Conservation (phyloP, 805 yeast genomes). For the Starmerella kuoi region DNA sequence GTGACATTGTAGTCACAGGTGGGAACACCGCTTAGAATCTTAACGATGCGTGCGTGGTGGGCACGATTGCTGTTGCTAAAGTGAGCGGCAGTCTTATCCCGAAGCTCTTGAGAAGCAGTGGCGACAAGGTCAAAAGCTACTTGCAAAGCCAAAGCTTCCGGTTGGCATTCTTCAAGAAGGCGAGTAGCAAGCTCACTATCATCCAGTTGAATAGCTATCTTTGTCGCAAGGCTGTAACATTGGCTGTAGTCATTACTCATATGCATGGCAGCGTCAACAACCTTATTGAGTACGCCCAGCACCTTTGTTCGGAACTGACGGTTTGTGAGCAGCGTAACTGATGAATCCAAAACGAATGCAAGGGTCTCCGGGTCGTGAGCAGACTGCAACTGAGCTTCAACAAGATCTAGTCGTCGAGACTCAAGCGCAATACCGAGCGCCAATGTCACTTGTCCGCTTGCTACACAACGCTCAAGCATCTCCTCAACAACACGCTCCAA, state of each 20-base stretch:
- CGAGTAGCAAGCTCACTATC: slow-evolving; percentile 58
- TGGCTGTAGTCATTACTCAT: slow-evolving; percentile 37
- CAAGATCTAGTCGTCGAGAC: slow-evolving; percentile 72
- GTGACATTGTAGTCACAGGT: slow-evolving; percentile 87
- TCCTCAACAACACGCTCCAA: slow-evolving; percentile 63
- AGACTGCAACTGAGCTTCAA: slow-evolving; percentile 41
- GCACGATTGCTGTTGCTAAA: slow-evolving; percentile 27
- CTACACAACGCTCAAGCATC: slow-evolving; percentile 73
- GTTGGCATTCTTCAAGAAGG: slow-evolving; percentile 50
- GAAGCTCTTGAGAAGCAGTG: slow-evolving; percentile 80
- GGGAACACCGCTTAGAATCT: slow-evolving; percentile 79
- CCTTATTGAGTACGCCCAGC: slow-evolving; percentile 47
- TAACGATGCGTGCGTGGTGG: slow-evolving; percentile 36
- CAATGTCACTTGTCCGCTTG: slow-evolving; percentile 56
- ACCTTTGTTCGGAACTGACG: slow-evolving; percentile 55
- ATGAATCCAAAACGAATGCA: slow-evolving; percentile 56
- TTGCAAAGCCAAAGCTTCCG: slow-evolving; percentile 62
- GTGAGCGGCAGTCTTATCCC: slow-evolving; percentile 38
- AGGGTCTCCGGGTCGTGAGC: slow-evolving; percentile 26
- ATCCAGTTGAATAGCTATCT: slow-evolving; percentile 78
- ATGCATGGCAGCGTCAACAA: slow-evolving; percentile 35
- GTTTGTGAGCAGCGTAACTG: slow-evolving; percentile 54
- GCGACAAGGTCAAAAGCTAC: slow-evolving; percentile 90
- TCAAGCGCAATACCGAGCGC: slow-evolving; percentile 89
- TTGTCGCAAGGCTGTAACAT: slow-evolving; percentile 74